Base-by-base conservation (phyloP, 2,329 filamentous ascomycete species). In the Penicillium corylophilum region DNA sequence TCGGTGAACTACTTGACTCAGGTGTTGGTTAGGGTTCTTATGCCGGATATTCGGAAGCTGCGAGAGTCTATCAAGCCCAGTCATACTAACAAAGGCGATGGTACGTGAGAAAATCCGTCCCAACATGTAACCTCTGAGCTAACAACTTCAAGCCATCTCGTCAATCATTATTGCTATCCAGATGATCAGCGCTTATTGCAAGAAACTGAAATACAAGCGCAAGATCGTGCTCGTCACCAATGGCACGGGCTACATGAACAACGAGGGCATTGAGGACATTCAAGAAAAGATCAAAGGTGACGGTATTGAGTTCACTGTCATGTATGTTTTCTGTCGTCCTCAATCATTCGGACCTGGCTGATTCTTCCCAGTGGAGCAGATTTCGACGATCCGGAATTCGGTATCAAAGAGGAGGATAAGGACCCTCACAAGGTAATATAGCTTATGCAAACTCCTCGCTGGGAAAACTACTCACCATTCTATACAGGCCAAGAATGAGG, bases 361-460 rank as follows among this genome's bases (percentile, higher is more conserved):
- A 71, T 51, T 20, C 28, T 26, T 20, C 39, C 3, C 51, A 92
- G 88, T 48, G 94, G 94, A 13, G 83, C 95, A 16, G 94, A 99
- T 69, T 97, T 99, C 71, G 91, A 99, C 67, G 91, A 96, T 68
- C 69, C 83, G 1, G 91, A 95, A 2, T 96, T 87, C 66, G 92
- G 92, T 38, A 89, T 90, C 67, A 95, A 95, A 70, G 93, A 97
- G 73, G 91, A 96, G 69, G 83, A 88, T 58, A 99, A 99, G 68
- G 75, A 86, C 16, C 59, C 69, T 0, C 68, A 71, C 46, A 97
- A 97, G 79, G 85, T 87, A 64, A 41, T n/a, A 16, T 3, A 26
- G 9, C 36, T 36, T 47, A 22, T 28, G 23, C 15, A 9, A 7
- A 5, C 12, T 10, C 8, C 23, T 24, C n/a, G 22, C 10, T 9